A percentile compares a stretch with the other conserved stretches of the same genome.
Conservation (phyloP, 805 yeast species). For the Saccharomycopsis capsularis region DNA sequence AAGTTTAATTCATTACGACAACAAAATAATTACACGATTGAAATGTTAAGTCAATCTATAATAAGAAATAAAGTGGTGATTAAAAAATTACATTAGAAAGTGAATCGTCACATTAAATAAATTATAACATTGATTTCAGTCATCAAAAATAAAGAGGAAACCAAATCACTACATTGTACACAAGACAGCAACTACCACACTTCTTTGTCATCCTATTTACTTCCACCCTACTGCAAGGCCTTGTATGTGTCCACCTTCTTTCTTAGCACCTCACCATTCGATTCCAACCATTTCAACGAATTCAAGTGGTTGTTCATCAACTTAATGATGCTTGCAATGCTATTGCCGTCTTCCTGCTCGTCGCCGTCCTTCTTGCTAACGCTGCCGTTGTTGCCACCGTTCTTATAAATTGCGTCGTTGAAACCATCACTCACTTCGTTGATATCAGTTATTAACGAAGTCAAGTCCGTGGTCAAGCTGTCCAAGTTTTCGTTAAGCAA, state of each 20-base stretch:
- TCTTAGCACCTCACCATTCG: conserved; percentile 60
- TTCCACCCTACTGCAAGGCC: not conserved
- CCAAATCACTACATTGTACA: too few species aligned
- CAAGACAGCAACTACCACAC: too few species aligned
- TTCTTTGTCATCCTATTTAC: too few species aligned
- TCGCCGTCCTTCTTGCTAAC: conserved; percentile 27
- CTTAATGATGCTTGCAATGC: conserved; percentile 65
- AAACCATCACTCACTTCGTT: conserved; percentile 77
- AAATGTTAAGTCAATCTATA: too few species aligned
- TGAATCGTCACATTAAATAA: too few species aligned
- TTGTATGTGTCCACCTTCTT: conserved; percentile 40
- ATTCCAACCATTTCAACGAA: conserved; percentile 81
- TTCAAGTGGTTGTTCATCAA: conserved; percentile 84
- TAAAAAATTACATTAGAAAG: too few species aligned
- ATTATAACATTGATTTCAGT: too few species aligned
- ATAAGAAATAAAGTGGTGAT: too few species aligned
- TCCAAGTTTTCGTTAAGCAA: conserved; percentile 75
- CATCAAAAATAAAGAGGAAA: too few species aligned
- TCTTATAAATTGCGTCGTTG: conserved; percentile 47
- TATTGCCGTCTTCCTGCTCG: conserved; percentile 36
- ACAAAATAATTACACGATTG: too few species aligned
- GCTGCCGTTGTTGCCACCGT: conserved; percentile 30
- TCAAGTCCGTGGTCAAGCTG: conserved; percentile 65
- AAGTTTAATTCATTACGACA: too few species aligned
- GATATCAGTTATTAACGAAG: conserved; percentile 71